Evolutionary conservation across 768 basidiomycete species (phyloP), one percentile per base, ranked within the genome.

Genomic region (Phlebiopsis gigantea): DNA sequence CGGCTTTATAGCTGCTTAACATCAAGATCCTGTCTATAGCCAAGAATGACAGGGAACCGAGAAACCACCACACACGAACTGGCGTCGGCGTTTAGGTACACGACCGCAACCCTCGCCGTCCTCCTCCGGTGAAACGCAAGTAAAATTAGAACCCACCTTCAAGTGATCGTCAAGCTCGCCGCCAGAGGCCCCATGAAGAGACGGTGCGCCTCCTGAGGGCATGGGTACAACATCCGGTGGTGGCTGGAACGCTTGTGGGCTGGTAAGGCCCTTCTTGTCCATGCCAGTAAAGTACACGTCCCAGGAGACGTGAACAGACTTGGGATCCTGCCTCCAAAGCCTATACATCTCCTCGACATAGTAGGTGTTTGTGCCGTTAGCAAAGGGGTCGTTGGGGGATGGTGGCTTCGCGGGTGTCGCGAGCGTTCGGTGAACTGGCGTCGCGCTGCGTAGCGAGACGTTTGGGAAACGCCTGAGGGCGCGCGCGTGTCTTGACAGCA

Each of bases 281-380:
- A 98, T 81, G 41, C 92, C 96, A 2, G 86, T 81, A 68, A 99
- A 99, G 75, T 99, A 99, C 51, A 85, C 81, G 58, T 88, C 81
- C 97, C 97, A 99, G 4, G 94, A 97, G 0, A 82, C 77, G 75
- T 99, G 97, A 0, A 99, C 97, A 21, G 90, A 87, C 60, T 83
- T 80, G 43, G 93, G 91, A 72, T 99, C 93, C 74, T 90, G 80
- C 71, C 80, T 82, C 92, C 91, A 93, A 63, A 87, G 84, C 62
- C 84, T 82, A 74, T 96, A 98, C 96, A 98, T 98, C 72, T 96
- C 93, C 65, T 91, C 95, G 19, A 88, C 89, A 69, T 98, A 98
- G 76, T 96, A 94, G 22, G 93, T 79, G 73, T 97, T 98, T 42
- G 89, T 94, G 42, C 93, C 94, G 57, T 92, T 96, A 12, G 94